Evolutionary conservation across 805 yeast species (phyloP).

Genomic region (Saturnispora serradocipensis): DNA sequence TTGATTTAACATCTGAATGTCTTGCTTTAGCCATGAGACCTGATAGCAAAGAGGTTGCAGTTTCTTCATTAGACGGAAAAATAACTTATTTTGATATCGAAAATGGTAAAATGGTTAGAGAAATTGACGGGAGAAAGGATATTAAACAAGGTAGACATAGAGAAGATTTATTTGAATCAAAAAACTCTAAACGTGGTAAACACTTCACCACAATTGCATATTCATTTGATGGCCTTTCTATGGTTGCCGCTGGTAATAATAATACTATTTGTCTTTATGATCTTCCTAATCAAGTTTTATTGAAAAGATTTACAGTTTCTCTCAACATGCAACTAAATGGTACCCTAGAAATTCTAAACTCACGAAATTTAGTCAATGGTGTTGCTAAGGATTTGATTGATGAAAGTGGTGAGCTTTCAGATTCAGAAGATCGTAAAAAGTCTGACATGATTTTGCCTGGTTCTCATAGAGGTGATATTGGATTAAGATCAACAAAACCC

Average conservation of each 20-base stretch:
- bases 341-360: constrained; percentile 68
- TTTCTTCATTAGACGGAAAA: constrained; percentile 82
- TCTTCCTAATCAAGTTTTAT: constrained; percentile 74
- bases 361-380: constrained; percentile 76
- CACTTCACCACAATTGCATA: constrained; percentile 73
- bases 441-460: constrained; percentile 77
- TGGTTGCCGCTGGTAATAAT: constrained; percentile 91
- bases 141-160: constrained; percentile 77
- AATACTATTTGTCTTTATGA: constrained; percentile 89
- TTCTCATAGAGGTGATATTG: constrained; percentile 71
- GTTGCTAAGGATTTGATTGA: constrained; percentile 80
- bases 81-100: constrained; percentile 77
- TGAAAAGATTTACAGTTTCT: constrained; percentile 77
- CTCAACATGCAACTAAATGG: constrained; percentile 88
- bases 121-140: constrained; percentile 80
- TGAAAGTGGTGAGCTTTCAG: constrained; percentile 77
- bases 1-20: constrained; percentile 77
- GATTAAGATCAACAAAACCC: constrained; percentile 67
- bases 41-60: constrained; percentile 87
- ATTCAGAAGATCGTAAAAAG: constrained; percentile 52
- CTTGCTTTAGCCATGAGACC: constrained; percentile 78
- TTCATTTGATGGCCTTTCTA: constrained; percentile 80
- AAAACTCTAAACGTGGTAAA: constrained; percentile 76
- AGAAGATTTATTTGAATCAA: constrained; percentile 73
- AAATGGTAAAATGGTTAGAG: constrained; percentile 67